Percentiles rank a stretch among this genome's conserved stretches.
Evolutionary conservation across 2,329 filamentous ascomycete genomes (phyloP).

Genomic region (Aspergillus phoenicis): DNA sequence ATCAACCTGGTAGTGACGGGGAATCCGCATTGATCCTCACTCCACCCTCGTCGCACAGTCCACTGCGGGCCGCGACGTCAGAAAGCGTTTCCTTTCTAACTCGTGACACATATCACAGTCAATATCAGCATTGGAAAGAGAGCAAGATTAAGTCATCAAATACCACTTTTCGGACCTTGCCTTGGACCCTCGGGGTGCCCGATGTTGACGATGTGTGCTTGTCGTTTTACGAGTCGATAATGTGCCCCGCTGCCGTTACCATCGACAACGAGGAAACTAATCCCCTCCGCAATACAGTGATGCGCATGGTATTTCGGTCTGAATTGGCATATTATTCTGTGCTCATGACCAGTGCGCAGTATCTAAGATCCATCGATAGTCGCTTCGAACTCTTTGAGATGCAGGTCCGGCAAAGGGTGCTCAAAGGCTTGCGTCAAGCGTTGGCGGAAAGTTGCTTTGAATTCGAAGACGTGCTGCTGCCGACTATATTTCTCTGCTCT

Average conservation of each 20-base stretch:
- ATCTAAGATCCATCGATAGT: conserved; percentile 1
- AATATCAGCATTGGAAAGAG: not conserved
- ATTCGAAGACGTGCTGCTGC: conserved; percentile 8
- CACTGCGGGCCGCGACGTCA: not conserved
- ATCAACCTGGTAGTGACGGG: not conserved
- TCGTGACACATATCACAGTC: not conserved
- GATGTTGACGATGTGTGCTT: conserved; percentile 6
- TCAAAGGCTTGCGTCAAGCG: conserved; percentile 4
- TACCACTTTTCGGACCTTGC: not conserved
- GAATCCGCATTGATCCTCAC: not conserved
- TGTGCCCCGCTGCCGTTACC: conserved; percentile 12
- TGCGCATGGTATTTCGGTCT: conserved; percentile 10
- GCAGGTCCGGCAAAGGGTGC: conserved; percentile 4
- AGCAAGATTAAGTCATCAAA: not conserved
- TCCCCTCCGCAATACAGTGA: conserved; percentile 11
- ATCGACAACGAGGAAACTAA: conserved; percentile 8
- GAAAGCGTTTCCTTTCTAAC: not conserved
- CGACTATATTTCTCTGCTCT: conserved; percentile 12
- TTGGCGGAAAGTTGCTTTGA: not conserved
- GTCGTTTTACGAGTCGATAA: conserved; percentile 8
- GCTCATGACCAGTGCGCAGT: conserved; percentile 13
- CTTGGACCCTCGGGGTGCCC: conserved; percentile 2
- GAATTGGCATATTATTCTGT: conserved; percentile 12
- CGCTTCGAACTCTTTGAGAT: conserved; percentile 6
- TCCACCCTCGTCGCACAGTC: conserved; percentile 4